Percentiles rank a stretch among this genome's conserved stretches.
Evolutionary conservation across 2,329 filamentous ascomycete genomes (phyloP).

Genomic region (Leptographium lundbergii): DNA sequence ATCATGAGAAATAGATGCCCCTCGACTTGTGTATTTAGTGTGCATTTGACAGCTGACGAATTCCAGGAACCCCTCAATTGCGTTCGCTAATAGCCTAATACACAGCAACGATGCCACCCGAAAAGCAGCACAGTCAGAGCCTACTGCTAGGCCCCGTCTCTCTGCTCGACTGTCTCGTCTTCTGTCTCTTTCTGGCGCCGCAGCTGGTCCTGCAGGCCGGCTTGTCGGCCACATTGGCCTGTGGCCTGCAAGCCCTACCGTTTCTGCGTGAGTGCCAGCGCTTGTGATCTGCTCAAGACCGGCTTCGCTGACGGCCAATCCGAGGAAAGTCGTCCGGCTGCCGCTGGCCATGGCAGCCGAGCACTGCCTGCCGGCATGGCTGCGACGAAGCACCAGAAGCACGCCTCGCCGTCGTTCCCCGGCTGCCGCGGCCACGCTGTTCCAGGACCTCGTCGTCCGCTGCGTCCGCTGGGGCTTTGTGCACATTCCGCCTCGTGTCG

Average conservation of each 20-base stretch:
- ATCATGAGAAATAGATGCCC: background rate
- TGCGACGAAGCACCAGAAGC: too few relatives aligned
- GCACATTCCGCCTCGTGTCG: too few relatives aligned
- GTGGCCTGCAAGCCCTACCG: slow-evolving; percentile 50
- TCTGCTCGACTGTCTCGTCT: slow-evolving; percentile 62
- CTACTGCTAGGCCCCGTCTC: slow-evolving; percentile 30
- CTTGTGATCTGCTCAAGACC: too few relatives aligned
- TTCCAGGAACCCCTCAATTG: too few relatives aligned
- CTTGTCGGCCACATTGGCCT: slow-evolving; percentile 42
- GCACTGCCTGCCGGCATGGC: slow-evolving; percentile 36
- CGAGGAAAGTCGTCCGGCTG: slow-evolving; percentile 44
- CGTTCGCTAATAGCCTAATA: too few relatives aligned
- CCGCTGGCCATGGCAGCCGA: slow-evolving; percentile 42
- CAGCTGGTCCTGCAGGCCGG: slow-evolving; percentile 60
- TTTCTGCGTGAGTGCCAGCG: slow-evolving; percentile 45
- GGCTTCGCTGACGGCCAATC: too few relatives aligned
- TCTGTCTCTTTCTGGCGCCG: slow-evolving; percentile 58
- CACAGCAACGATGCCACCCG: background rate
- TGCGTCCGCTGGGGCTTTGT: too few relatives aligned
- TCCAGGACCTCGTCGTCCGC: too few relatives aligned
- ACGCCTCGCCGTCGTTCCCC: too few relatives aligned
- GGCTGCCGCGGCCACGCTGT: too few relatives aligned
- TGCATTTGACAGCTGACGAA: background rate
- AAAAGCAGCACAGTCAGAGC: slow-evolving; percentile 19
- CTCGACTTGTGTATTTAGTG: background rate